Conservation (phyloP, 257 asterid genomes). For the Ocimum tenuiflorum region DNA sequence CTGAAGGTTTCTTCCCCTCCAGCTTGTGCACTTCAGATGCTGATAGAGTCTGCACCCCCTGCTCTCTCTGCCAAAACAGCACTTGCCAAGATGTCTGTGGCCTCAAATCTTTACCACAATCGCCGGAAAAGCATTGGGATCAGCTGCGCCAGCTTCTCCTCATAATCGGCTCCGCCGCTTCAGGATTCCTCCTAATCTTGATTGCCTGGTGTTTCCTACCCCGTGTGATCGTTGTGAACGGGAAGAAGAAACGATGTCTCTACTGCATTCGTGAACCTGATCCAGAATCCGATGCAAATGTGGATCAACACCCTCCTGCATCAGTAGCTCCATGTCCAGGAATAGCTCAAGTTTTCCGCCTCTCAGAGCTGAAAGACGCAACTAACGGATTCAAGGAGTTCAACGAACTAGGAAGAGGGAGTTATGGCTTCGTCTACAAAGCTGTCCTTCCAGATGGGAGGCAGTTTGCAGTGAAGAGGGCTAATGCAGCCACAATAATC, state of each 20-base stretch:
- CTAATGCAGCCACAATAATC: conserved; percentile 93
- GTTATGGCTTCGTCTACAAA: conserved; percentile 86
- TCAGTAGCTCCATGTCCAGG: conserved; percentile 58
- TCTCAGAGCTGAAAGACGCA: conserved; percentile 81
- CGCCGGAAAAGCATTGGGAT: conserved; percentile 30
- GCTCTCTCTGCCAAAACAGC: conserved; percentile 87
- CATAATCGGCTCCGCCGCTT: conserved; percentile 44
- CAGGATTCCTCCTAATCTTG: conserved; percentile 48
- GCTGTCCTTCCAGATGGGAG: conserved; percentile 80
- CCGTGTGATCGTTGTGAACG: conserved; percentile 23
- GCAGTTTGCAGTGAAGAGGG: conserved; percentile 88
- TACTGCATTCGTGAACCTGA: conserved; percentile 33
- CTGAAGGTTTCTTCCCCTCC: conserved; percentile 70
- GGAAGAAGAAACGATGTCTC: conserved; percentile 26
- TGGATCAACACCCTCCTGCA: conserved; percentile 37
- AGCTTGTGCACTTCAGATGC: conserved; percentile 60
- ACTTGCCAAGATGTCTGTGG: conserved; percentile 63
- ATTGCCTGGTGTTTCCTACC: conserved; percentile 55
- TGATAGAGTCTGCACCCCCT: conserved; percentile 81
- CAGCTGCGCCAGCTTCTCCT: conserved; percentile 39
- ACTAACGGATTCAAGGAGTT: conserved; percentile 95
- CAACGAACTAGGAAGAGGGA: conserved; percentile 89
- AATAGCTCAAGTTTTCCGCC: conserved; percentile 76
- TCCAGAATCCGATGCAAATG: conserved; percentile 26
- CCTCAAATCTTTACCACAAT: conserved; percentile 33